Evolutionary conservation across 2,329 filamentous ascomycete species (phyloP), one percentile per base, ranked within the genome.

Genomic region (Fusarium transvaalense): DNA sequence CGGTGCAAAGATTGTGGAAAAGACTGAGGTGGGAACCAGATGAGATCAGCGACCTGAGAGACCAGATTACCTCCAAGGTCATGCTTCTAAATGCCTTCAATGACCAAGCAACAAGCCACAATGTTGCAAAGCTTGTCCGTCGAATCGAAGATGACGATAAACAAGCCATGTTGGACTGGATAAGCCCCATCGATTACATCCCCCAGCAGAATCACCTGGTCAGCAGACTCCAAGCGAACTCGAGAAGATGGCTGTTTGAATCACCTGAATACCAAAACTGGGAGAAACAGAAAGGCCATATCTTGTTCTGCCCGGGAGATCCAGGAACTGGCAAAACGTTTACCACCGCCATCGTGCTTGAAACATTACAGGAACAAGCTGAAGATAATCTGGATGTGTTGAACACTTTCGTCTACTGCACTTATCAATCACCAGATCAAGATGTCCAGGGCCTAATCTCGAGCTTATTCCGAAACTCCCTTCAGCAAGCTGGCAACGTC

Each of bases 1-100:
- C 4, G 17, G 2, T 10, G 0, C 43, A 31, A 1, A 46, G 27
- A 21, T 15, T 46, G 0, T 47, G 43, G 43, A 32, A 32, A 5
- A 47, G 43, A 27, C 19, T 47, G 2, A 47, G 1, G 3, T 47
- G 43, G 43, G 43, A 47, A 21, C 43, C 43, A 1, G 4, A 32
- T 4, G 43, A 47, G 3, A 21, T 47, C 0, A 21, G 10, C 0
- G 27, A 47, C 5, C 3, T 47, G 7, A 15, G 43, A 17, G 19
- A 1, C 0, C 27, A 4, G 2, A 47, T 32, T 0, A 23, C 43
- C 2, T 47, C 43, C 1, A 47, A 47, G 0, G 2, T 47, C 0
- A 15, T 29, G 0, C 43, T 47, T 21, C 15, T 47, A 0, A 21
- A 47, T 1, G 27, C 27, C 0, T 47, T 21, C 4, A 32, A 32